Evolutionary conservation across 306 rosid species (phyloP).

Genomic region (Pyrus pyrifolia): DNA sequence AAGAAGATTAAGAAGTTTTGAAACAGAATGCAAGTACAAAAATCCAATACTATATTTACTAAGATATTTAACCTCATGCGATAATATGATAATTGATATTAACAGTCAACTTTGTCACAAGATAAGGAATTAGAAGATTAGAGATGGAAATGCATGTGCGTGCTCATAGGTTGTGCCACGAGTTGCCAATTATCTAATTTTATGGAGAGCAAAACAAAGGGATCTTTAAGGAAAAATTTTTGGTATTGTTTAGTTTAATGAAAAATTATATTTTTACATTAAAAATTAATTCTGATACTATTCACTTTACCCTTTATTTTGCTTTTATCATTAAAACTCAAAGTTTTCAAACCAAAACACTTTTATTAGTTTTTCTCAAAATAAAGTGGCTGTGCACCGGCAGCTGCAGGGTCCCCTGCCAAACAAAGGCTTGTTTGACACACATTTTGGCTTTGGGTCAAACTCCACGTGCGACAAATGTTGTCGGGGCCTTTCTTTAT

Average conservation of each 20-base stretch:
- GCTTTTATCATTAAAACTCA: no score
- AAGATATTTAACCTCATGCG: no score
- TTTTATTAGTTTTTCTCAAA: neutral
- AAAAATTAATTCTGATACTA: no score
- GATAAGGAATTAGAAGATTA: neutral
- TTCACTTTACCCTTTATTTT: no score
- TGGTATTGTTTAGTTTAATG: no score
- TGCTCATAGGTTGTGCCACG: constrained; percentile 19
- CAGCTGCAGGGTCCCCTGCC: neutral
- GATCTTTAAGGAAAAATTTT: no score
- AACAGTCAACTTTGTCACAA: constrained; percentile 17
- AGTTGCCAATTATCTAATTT: constrained; percentile 4
- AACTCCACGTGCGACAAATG: constrained; percentile 31
- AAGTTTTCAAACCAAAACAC: no score
- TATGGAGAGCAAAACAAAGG: no score
- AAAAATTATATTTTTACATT: no score
- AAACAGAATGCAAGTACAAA: accelerated
- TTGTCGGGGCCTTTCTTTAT: constrained; percentile 23
- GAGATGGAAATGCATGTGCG: neutral
- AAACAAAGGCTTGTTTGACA: constrained; percentile 24
- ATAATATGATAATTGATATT: neutral
- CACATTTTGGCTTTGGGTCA: constrained; percentile 36
- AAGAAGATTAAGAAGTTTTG: no score
- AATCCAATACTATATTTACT: no score
- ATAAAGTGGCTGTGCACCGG: neutral